Evolutionary conservation across 2,329 filamentous ascomycete genomes (phyloP).

Genomic region (Alternaria sp.): DNA sequence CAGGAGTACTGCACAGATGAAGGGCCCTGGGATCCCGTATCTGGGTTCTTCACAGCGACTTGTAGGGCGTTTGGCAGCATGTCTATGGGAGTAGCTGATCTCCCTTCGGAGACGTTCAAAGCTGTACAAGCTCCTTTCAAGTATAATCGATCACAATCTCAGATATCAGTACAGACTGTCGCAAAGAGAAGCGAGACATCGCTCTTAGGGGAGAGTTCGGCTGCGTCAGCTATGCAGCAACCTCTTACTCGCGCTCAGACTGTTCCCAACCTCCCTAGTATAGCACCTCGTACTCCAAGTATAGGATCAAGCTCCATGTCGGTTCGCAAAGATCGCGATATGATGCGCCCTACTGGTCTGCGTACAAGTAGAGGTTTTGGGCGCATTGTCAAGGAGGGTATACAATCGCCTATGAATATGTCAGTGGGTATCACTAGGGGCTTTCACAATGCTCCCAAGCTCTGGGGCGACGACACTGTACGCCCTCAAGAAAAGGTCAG

Average conservation of each 20-base stretch:
- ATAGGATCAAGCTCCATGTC: constrained; percentile 1
- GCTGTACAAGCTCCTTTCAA: constrained; percentile 29
- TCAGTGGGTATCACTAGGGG: constrained; percentile 28
- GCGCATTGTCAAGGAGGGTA: constrained; percentile 12
- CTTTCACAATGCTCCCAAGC: constrained; percentile 33
- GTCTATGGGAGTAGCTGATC: constrained; percentile 78
- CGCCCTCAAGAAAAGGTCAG: constrained; percentile 28
- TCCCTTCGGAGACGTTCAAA: constrained; percentile 62
- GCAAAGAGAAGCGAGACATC: constrained; percentile 9
- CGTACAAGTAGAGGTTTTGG: constrained; percentile 25
- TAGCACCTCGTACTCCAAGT: not conserved
- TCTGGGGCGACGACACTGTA: constrained; percentile 36
- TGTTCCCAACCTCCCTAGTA: not conserved
- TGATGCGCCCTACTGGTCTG: constrained; percentile 31
- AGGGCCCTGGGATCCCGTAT: constrained; percentile 28
- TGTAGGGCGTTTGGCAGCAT: constrained; percentile 65
- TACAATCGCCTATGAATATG: constrained; percentile 26
- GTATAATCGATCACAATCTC: constrained; percentile 16
- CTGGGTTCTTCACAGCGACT: constrained; percentile 58
- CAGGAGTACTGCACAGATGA: constrained; percentile 26
- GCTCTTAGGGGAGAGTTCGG: not conserved
- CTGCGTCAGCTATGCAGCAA: not conserved
- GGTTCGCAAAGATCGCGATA: constrained; percentile 22
- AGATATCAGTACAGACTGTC: constrained; percentile 6
- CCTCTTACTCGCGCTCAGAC: constrained; percentile 1